Evolutionary conservation across 164 flowering plant species (phyloP), one percentile per base, ranked within the genome.

Genomic region (Platanus orientalis): DNA sequence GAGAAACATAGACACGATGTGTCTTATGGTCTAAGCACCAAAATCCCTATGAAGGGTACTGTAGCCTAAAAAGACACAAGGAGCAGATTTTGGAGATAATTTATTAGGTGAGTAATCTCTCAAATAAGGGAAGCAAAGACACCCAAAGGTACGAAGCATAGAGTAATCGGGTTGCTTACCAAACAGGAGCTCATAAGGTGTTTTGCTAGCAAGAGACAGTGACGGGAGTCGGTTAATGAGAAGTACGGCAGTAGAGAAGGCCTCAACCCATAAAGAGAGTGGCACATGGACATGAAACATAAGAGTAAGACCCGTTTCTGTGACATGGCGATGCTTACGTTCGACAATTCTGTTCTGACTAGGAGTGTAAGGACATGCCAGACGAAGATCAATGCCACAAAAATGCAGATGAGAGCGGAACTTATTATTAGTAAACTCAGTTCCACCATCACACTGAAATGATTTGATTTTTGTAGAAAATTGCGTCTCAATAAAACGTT

Each of bases 321-420:
- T n/a, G n/a, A n/a, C n/a, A n/a, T n/a, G n/a, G n/a, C n/a, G n/a
- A n/a, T n/a, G n/a, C n/a, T n/a, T n/a, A n/a, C n/a, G n/a, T n/a
- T n/a, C n/a, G n/a, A n/a, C n/a, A n/a, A n/a, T n/a, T n/a, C n/a
- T n/a, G n/a, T n/a, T n/a, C n/a, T n/a, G n/a, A n/a, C n/a, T 59
- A 42, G 62, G 62, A 40, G 62, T 59, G 34, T 59, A 59, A 13
- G 62, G 61, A 40, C 49, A 58, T 34, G 61, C 49, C 45, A 58
- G 17, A 58, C n/a, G 48, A 24, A 34, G 47, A 59, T 6, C 20
- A 59, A 59, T 59, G 49, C 62, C 62, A 42, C 21, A 24, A 24
- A 36, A 45, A 7, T 26, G 39, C 54, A 60, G 24, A 19, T 45
- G 63, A 40, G 63, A 60, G 20, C 30, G 36, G 19, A 60, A 48